phyloP scores from a whole-genome alignment of 768 basidiomycete species.

The Lactarius tabidus region DNA sequence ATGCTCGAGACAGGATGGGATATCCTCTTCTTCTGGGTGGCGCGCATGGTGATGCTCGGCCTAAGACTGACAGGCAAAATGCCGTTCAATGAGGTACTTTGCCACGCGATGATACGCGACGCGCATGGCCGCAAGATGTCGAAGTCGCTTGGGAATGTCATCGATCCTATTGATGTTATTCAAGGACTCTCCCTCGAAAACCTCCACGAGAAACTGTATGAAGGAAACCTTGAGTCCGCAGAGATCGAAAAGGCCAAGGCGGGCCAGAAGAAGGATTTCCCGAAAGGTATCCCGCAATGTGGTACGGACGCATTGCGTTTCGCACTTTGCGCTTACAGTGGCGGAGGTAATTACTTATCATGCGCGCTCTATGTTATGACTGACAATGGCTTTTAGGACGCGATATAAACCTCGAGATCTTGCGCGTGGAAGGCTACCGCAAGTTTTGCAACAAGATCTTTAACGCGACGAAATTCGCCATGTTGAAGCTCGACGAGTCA shows the following conservation, averaged over 20 bases:
- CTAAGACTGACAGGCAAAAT: slow-evolving; percentile 82
- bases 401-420: slow-evolving; percentile 95
- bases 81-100: slow-evolving; percentile 94
- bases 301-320: slow-evolving; percentile 96
- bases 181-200: slow-evolving; percentile 74
- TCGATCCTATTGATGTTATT: slow-evolving; percentile 95
- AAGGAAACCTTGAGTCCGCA: slow-evolving; percentile 90
- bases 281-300: slow-evolving; percentile 98
- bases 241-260: slow-evolving; percentile 87
- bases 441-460: slow-evolving; percentile 99
- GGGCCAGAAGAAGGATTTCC: slow-evolving; percentile 99
- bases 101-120: slow-evolving; percentile 98
- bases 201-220: slow-evolving; percentile 79
- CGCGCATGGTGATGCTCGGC: slow-evolving; percentile 95
- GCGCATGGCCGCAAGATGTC: slow-evolving; percentile 99
- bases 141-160: slow-evolving; percentile 96
- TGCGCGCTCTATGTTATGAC: background rate
- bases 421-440: slow-evolving; percentile 95
- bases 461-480: slow-evolving; percentile 99
- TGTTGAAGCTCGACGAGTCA: slow-evolving; percentile 86
- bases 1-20: slow-evolving; percentile 99
- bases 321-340: slow-evolving; percentile 90
- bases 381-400: slow-evolving; percentile 51
- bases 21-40: slow-evolving; percentile 99
- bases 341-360: slow-evolving; percentile 56